Conservation (phyloP, 1,284 basidiomycete genomes). For the Ceratobasidium theobromae region DNA sequence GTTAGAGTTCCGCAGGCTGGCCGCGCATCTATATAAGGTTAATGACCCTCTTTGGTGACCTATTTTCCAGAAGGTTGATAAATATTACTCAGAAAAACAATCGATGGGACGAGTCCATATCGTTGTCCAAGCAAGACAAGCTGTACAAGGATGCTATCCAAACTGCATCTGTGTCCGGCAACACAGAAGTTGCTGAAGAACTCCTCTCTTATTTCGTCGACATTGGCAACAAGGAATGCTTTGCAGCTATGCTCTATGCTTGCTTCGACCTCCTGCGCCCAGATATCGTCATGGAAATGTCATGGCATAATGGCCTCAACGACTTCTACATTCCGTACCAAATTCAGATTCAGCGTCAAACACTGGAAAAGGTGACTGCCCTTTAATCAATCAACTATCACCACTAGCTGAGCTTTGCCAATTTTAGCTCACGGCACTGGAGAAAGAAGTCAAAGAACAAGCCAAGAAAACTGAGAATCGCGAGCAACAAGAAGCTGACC, state of each 20-base stretch:
- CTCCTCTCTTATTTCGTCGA: slow-evolving; percentile 92
- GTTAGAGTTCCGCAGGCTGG: slow-evolving; percentile 92
- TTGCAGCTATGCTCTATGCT: slow-evolving; percentile 84
- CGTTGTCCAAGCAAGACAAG: slow-evolving; percentile 93
- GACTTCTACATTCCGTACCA: slow-evolving; percentile 97
- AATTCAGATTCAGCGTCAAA: slow-evolving; percentile 80
- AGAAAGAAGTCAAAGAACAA: slow-evolving; percentile 81
- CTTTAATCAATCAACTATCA: slow-evolving; percentile 33
- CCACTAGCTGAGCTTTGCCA: slow-evolving; percentile 31
- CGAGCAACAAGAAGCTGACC: slow-evolving; percentile 79
- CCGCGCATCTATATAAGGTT: slow-evolving; percentile 94
- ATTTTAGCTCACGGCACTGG: slow-evolving; percentile 65
- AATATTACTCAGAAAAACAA: slow-evolving; percentile 71
- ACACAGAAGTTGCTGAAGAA: slow-evolving; percentile 88
- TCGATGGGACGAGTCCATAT: slow-evolving; percentile 93
- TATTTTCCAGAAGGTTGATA: slow-evolving; percentile 9
- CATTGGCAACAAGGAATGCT: slow-evolving; percentile 98
- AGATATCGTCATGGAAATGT: slow-evolving; percentile 91
- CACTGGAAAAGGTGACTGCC: slow-evolving; percentile 60
- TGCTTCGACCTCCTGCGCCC: slow-evolving; percentile 92
- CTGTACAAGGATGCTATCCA: slow-evolving; percentile 95
- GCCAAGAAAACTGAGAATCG: slow-evolving; percentile 82
- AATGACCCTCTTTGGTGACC: slow-evolving; percentile 28
- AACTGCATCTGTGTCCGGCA: slow-evolving; percentile 82
- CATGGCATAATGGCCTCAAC: slow-evolving; percentile 92